Base-by-base conservation (phyloP, 2,329 filamentous ascomycete genomes). In the Elsinoe batatas region DNA sequence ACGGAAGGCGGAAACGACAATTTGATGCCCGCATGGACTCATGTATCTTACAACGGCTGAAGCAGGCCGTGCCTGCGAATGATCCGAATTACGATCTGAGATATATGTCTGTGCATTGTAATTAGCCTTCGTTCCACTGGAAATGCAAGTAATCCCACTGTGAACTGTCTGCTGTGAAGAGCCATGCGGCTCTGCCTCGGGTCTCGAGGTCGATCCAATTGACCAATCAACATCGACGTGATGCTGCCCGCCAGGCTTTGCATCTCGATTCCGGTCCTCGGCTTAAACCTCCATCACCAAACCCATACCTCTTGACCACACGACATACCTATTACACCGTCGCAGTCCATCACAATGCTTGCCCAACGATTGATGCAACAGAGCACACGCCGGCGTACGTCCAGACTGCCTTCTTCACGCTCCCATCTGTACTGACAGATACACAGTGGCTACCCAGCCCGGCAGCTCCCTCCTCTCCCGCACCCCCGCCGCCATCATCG, bases 301-400 rank as follows among this genome's bases (percentile, higher is more conserved):
- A 22, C 18, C 20, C 20, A 20, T 20, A 33, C 47, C 37, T 26
- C 18, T 26, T 26, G 40, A 35, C 26, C 47, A 51, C 47, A 51
- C 47, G 47, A 51, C 33, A 51, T 33, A 51, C 13, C 15, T 20
- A 33, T 11, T 20, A 26, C 33, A 51, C 47, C 13, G 47, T 51
- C 47, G 47, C 47, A 33, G 47, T 51, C 47, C 47, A 51, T 57
- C 49, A 57, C 47, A 43, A 46, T 47, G 50, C 42, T 55, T 17
- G 53, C 53, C 32, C 20, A 55, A 10, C 33, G 53, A 35, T 18
- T 55, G 53, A 46, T 55, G 36, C 53, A 55, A 38, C 38, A 55
- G 38, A 55, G 26, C 53, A 33, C 37, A 26, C 53, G 53, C 53
- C 53, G 53, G 15, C 20, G 53, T 55, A 37, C 15, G 38, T 40